A percentile compares a stretch with the other conserved stretches of the same genome.
These are phyloP conservation scores for Diaporthe sp. DNA, from an alignment of 2,329 filamentous ascomycete genomes.

Conservation along the genomic window DNA sequence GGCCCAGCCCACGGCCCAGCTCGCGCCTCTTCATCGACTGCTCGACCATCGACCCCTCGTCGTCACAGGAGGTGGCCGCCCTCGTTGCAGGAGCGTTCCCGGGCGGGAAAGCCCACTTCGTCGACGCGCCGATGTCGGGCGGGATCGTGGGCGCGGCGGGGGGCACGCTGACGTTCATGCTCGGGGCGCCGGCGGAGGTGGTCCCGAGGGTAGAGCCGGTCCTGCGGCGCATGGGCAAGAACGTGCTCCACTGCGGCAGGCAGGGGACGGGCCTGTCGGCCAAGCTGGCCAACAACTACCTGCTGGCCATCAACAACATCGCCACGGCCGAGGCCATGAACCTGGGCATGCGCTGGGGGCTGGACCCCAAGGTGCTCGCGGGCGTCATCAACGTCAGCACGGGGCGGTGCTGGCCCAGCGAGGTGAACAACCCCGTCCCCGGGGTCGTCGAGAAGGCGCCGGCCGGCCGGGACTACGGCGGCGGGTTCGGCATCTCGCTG, in stretches of 20 bases:
- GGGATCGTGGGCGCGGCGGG: slow-evolving; percentile 92
- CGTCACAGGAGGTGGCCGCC: slow-evolving; percentile 83
- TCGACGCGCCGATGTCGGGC: slow-evolving; percentile 97
- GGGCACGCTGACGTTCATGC: slow-evolving; percentile 95
- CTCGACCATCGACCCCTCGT: slow-evolving; percentile 94
- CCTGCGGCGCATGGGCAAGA: slow-evolving; percentile 86
- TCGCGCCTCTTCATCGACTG: slow-evolving; percentile 92
- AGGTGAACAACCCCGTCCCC: slow-evolving; percentile 94
- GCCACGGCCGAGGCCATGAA: slow-evolving; percentile 77
- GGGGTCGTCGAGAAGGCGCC: slow-evolving; percentile 85
- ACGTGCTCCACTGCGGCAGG: slow-evolving; percentile 86
- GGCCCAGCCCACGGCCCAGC: slow-evolving; percentile 61
- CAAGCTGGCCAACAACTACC: slow-evolving; percentile 97
- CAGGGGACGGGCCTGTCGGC: slow-evolving; percentile 90
- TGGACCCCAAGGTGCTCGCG: slow-evolving; percentile 77
- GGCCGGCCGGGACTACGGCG: slow-evolving; percentile 80
- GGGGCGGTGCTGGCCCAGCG: slow-evolving; percentile 95
- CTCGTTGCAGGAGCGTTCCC: slow-evolving; percentile 68
- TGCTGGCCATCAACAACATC: slow-evolving; percentile 93
- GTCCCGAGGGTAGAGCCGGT: slow-evolving; percentile 77
- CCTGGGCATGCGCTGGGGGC: slow-evolving; percentile 71
- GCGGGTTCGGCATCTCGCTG: slow-evolving; percentile 82
- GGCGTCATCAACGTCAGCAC: slow-evolving; percentile 94
- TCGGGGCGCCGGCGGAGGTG: slow-evolving; percentile 76
- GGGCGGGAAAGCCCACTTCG: slow-evolving; percentile 80